Evolutionary conservation across 2,329 filamentous ascomycete species (phyloP), one percentile per base, ranked within the genome.

Genomic region (Pseudocercospora fuligena): DNA sequence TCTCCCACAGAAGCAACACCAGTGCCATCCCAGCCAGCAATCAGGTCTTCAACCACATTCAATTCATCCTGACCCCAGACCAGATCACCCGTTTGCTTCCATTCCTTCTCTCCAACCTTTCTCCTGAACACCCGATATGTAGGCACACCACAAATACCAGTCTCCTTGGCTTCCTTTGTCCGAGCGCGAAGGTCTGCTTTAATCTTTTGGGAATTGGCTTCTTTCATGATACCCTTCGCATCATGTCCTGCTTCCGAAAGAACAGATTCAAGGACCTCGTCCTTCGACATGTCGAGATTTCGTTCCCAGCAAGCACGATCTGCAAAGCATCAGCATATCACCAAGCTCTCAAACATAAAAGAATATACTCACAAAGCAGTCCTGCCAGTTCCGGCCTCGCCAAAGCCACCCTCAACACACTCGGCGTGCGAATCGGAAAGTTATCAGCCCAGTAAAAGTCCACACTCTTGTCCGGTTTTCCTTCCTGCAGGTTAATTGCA

Each of bases 21-120:
- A 14, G 36, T 43, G 6, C 69, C 69, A 61, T 70, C 61, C 65
- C 66, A 71, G 4, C 71, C 69, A 57, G 68, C 66, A 23, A 73
- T 71, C 43, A 70, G 56, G 40, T 73, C 71, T 63, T 73, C 69
- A 8, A 73, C 69, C 2, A 71, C 68, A 19, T 65, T 46, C 19
- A 73, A 5, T 49, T 71, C 67, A 65, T 73, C 71, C 36, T 73
- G 71, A n/a, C 71, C 71, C 71, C 71, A 73, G 19, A 73, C 69
- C 2, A 73, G 40, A 33, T 70, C 71, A 12, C 66, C 69, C n/a
- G 27, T 47, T 47, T 68, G 66, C 27, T 51, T 61, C 71, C 69
- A 71, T 21, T 53, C 29, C 4, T 49, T 58, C 16, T 61, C 23
- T 11, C 58, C 66, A 2, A 63, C n/a, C n/a, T 63, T 63, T 29